Base-by-base conservation (phyloP, 176 grass and related monocot species). In the Musa schizocarpa region DNA sequence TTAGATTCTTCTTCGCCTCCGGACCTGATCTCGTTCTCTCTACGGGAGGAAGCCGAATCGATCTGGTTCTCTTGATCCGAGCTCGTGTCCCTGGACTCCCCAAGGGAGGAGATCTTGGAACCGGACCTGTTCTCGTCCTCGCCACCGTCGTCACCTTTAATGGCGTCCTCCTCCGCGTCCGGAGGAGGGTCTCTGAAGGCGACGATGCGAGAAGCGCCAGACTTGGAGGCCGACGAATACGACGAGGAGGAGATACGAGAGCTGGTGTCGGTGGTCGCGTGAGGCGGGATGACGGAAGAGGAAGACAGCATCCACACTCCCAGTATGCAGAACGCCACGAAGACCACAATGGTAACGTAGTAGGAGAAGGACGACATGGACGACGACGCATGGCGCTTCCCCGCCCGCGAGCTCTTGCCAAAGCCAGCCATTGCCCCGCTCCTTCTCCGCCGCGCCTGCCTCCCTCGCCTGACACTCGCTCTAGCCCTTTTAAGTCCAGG, bases 241-340 rank as follows among this genome's bases (percentile, higher is more conserved):
- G 34, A 43, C 3, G 29, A 34, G 17, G 82, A 87, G 78, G 83
- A 84, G 22, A 56, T 63, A 70, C 76, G 89, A 23, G 72, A 57
- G 51, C 23, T 62, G 61, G 55, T 25, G 53, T 57, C 52, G 7
- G 81, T 43, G 17, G 71, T 54, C 62, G 63, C 81, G 34, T 58
- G 67, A 1, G 61, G 78, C 11, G 82, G 58, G 67, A 78, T 43
- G 49, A 88, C 67, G 2, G 84, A 89, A 50, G 88, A 83, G 0
- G 88, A 89, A 17, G 88, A 83, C 53, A 94, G 84, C 61, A 99
- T 86, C 84, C 83, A 99, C 0, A 86, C 94, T 1, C 88, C 94
- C 12, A 88, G 83, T 69, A 93, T 63, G 78, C 94, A 98, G 14
- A 93, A 80, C 25, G 85, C 75, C 22, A 98, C 90, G 68, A 93